Evolutionary conservation across 257 asterid species (phyloP).

Genomic region (Phtheirospermum japonicum): DNA sequence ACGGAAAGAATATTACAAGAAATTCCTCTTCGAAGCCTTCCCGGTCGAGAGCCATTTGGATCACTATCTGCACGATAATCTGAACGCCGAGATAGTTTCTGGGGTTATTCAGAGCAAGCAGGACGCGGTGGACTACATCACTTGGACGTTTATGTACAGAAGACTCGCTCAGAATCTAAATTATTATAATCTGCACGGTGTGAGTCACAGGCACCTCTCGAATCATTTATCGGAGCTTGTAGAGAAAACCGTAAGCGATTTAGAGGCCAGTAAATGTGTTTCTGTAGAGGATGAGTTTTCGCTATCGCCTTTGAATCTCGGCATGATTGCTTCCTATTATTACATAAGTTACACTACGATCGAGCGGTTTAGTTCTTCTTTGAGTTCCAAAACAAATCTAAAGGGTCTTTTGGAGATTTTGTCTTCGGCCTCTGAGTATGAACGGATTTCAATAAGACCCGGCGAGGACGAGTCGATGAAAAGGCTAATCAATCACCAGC

Average conservation of each 20-base stretch:
- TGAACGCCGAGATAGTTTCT: constrained; percentile 54
- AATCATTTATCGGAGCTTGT: constrained; percentile 59
- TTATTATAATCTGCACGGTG: constrained; percentile 59
- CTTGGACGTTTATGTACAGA: constrained; percentile 55
- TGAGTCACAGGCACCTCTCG: constrained; percentile 55
- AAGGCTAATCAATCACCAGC: constrained; percentile 44
- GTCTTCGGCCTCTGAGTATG: constrained; percentile 55
- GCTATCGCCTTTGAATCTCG: constrained; percentile 48
- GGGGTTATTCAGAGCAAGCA: constrained; percentile 57
- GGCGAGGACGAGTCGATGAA: constrained; percentile 54
- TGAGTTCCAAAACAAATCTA: constrained; percentile 48
- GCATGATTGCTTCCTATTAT: constrained; percentile 49
- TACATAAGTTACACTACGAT: constrained; percentile 57
- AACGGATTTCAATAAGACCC: constrained; percentile 50
- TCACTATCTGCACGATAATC: constrained; percentile 57
- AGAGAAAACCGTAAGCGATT: constrained; percentile 46
- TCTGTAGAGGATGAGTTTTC: constrained; percentile 36
- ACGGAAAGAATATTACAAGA: constrained; percentile 53
- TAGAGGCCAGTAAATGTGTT: constrained; percentile 52
- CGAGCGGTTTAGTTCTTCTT: constrained; percentile 54
- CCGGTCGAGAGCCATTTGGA: constrained; percentile 64
- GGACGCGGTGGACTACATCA: constrained; percentile 59
- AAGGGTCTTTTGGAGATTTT: constrained; percentile 56
- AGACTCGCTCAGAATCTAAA: constrained; percentile 57
- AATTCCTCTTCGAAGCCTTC: constrained; percentile 53